These are phyloP conservation scores for Dothideomycetes sp. DNA, from an alignment of 2,329 filamentous ascomycete species.

Conservation along the genomic window DNA sequence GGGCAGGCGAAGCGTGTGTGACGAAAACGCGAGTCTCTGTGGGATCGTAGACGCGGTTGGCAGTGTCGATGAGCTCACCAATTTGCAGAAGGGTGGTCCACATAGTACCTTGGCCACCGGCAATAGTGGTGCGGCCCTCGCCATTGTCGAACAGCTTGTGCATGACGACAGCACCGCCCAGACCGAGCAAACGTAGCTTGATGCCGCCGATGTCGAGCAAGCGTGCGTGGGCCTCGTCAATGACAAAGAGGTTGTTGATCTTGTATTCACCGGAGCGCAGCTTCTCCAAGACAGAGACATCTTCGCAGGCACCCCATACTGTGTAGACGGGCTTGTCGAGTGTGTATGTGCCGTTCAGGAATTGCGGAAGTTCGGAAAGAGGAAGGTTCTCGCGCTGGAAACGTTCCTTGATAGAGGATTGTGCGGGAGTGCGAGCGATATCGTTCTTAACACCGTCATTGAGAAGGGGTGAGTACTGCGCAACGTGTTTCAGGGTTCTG, in stretches of 20 bases:
- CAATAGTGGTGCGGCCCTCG: constrained; percentile 94
- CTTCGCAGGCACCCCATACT: constrained; percentile 97
- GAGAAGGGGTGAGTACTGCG: constrained; percentile 93
- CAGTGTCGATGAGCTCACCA: constrained; percentile 95
- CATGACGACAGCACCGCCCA: constrained; percentile 97
- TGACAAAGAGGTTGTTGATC: constrained; percentile 93
- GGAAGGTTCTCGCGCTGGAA: constrained; percentile 75
- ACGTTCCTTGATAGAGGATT: constrained; percentile 66
- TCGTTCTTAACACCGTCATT: constrained; percentile 62
- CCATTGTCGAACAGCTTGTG: constrained; percentile 99
- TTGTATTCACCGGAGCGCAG: constrained; percentile 97
- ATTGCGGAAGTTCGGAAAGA: constrained; percentile 82
- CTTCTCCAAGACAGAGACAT: constrained; percentile 94
- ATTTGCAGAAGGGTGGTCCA: constrained; percentile 98
- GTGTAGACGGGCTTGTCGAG: constrained; percentile 97
- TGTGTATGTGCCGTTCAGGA: constrained; percentile 79
- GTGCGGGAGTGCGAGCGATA: constrained; percentile 59
- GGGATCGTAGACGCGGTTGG: constrained; percentile 95
- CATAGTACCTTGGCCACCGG: constrained; percentile 97
- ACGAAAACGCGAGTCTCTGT: constrained; percentile 95
- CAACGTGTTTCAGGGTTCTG: constrained; percentile 95
- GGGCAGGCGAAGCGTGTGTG: constrained; percentile 91
- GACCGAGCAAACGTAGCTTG: constrained; percentile 84
- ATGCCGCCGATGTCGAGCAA: constrained; percentile 90
- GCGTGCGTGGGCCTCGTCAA: constrained; percentile 94